phyloP scores from a whole-genome alignment of 2,329 filamentous ascomycete genomes.

The Fusarium dimerum region DNA sequence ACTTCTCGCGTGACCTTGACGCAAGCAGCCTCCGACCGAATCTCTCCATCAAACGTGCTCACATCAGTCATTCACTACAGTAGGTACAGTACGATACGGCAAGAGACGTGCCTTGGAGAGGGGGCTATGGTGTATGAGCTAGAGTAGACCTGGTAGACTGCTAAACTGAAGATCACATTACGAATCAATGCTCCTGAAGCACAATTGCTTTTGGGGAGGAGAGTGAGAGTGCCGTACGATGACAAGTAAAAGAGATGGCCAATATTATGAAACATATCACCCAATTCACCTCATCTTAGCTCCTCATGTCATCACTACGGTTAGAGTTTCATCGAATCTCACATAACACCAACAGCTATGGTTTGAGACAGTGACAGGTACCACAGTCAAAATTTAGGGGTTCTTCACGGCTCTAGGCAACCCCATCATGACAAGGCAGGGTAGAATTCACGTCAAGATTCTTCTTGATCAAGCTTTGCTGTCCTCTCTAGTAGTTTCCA shows the following conservation, averaged over 20 bases:
- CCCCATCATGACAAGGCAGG: background rate
- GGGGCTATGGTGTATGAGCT: background rate
- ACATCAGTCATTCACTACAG: constrained; percentile 13
- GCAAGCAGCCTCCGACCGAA: constrained; percentile 30
- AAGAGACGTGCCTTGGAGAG: too few relatives aligned
- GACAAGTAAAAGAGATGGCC: background rate
- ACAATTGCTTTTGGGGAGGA: background rate
- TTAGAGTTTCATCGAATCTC: background rate
- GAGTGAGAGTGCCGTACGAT: background rate
- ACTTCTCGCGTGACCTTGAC: constrained; percentile 35
- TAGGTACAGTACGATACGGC: constrained; percentile 1
- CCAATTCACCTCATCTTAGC: background rate
- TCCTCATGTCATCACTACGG: background rate
- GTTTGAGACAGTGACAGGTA: background rate
- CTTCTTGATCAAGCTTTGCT: too few relatives aligned
- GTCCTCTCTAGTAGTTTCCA: too few relatives aligned
- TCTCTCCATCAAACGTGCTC: constrained; percentile 15
- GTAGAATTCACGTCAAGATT: too few relatives aligned
- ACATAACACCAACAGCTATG: background rate
- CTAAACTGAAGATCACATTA: background rate
- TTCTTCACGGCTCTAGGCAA: background rate
- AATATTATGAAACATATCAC: background rate
- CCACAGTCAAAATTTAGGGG: background rate
- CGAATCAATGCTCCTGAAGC: background rate
- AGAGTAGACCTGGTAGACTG: background rate